Conservation (phyloP, 495 filamentous ascomycete species). For the Usnea hakonensis region DNA sequence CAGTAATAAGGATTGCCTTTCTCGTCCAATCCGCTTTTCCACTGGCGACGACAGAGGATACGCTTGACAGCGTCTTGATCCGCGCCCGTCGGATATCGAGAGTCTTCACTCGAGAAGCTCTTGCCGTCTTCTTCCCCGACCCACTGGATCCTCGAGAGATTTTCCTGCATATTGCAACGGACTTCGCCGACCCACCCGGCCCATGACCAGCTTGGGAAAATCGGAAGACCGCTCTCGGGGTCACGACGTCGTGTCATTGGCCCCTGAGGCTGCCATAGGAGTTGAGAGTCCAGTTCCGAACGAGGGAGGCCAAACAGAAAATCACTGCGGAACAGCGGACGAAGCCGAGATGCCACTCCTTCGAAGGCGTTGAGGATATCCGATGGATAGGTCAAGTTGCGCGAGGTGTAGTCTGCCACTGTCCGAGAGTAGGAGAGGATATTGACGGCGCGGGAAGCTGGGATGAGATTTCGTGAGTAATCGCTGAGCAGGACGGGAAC, state of each 20-base stretch:
- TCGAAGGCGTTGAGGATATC: constrained; percentile 25
- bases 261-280: constrained; percentile 17
- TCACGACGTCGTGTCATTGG: constrained; percentile 13
- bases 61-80: constrained; percentile 10
- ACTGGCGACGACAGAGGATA: constrained; percentile 11
- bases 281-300: constrained; percentile 17
- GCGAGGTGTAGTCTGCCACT: constrained; percentile 15
- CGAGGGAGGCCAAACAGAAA: constrained; percentile 18
- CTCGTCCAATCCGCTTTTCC: constrained; percentile 11
- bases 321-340: constrained; percentile 18
- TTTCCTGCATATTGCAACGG: constrained; percentile 12
- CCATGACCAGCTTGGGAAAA: constrained; percentile 22
- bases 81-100: constrained; percentile 10
- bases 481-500: neutral
- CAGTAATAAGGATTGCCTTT: constrained; percentile 14
- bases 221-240: constrained; percentile 4
- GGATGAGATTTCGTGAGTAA: constrained; percentile 9
- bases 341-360: constrained; percentile 12
- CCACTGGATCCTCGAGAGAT: constrained; percentile 19
- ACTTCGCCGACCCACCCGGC: constrained; percentile 21
- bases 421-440: constrained; percentile 8
- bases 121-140: constrained; percentile 9
- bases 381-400: constrained; percentile 15
- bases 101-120: constrained; percentile 13
- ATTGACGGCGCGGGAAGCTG: constrained; percentile 10